These are phyloP conservation scores for Picochlorum costavermella DNA, from an alignment of 139 green algal species.

Conservation along the genomic window DNA sequence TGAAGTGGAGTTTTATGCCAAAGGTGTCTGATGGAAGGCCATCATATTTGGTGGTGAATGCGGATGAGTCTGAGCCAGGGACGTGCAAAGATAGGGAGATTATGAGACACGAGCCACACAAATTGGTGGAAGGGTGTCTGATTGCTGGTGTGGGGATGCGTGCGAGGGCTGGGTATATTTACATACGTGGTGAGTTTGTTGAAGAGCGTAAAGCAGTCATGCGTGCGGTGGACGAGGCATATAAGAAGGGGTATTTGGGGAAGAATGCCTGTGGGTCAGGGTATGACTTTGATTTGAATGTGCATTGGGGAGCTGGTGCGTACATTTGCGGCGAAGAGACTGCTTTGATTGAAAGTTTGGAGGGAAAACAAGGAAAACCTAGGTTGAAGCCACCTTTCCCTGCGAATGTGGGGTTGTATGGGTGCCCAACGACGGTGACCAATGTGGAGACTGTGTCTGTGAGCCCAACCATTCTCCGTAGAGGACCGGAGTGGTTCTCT, in stretches of 20 bases:
- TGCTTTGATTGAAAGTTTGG: constrained; percentile 23
- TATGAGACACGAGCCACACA: constrained; percentile 21
- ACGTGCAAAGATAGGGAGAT: constrained; percentile 31
- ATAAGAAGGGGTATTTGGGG: constrained; percentile 16
- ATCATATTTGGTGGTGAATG: constrained; percentile 26
- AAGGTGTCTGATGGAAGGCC: constrained; percentile 12
- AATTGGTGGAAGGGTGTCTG: constrained; percentile 20
- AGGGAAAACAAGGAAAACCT: constrained; percentile 29
- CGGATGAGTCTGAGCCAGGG: constrained; percentile 24
- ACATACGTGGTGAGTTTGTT: constrained; percentile 23
- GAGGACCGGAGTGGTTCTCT: constrained; percentile 55
- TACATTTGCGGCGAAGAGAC: constrained; percentile 33
- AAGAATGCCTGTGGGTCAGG: constrained; percentile 20
- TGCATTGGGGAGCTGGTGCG: constrained; percentile 18
- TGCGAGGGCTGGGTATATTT: constrained; percentile 19
- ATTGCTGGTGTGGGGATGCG: constrained; percentile 20
- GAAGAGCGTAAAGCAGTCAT: constrained; percentile 5
- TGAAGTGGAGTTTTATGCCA: constrained; percentile 32
- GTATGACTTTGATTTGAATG: constrained; percentile 23
- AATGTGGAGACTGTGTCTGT: constrained; percentile 68
- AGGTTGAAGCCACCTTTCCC: constrained; percentile 30
- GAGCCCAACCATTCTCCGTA: constrained; percentile 88
- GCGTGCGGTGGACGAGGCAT: constrained; percentile 22
- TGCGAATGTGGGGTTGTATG: constrained; percentile 20
- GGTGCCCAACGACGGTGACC: constrained; percentile 18